Percentiles rank a stretch among this genome's conserved stretches.
These are phyloP conservation scores for Monosporascus sp. DNA, from an alignment of 2,329 filamentous ascomycete species.

Conservation along the genomic window DNA sequence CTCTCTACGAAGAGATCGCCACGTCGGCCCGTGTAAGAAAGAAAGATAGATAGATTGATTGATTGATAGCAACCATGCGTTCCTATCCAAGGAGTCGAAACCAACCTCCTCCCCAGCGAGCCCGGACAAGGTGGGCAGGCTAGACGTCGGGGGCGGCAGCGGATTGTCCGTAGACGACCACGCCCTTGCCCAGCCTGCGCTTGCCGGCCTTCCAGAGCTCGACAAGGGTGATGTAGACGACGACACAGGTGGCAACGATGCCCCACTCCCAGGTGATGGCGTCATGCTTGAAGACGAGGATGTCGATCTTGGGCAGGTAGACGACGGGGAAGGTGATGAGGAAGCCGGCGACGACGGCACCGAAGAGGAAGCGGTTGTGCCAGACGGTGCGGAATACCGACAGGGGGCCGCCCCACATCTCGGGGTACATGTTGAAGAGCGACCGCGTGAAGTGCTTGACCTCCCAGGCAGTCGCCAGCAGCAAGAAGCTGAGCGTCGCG, in stretches of 20 bases:
- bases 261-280: constrained; percentile 70
- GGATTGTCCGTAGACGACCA: constrained; percentile 1
- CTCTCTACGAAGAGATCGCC: neutral
- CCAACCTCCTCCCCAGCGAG: neutral
- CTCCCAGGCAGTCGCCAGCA: constrained; percentile 68
- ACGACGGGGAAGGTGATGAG: constrained; percentile 56
- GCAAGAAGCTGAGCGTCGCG: constrained; percentile 61
- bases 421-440: constrained; percentile 61
- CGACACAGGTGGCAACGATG: constrained; percentile 54
- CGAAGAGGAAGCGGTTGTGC: constrained; percentile 64
- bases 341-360: constrained; percentile 56
- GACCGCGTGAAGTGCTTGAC: constrained; percentile 66
- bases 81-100: neutral
- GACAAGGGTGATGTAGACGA: constrained; percentile 57
- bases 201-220: constrained; percentile 68
- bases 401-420: constrained; percentile 41
- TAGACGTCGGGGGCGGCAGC: neutral
- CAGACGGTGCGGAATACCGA: constrained; percentile 58
- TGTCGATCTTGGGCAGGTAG: constrained; percentile 64
- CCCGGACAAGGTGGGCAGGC: neutral
- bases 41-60: neutral
- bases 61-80: neutral
- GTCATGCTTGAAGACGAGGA: constrained; percentile 62
- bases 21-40: neutral
- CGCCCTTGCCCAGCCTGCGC: constrained; percentile 33